Evolutionary conservation across 805 yeast genomes (phyloP).

Genomic region (Zygoascus ofunaensis): DNA sequence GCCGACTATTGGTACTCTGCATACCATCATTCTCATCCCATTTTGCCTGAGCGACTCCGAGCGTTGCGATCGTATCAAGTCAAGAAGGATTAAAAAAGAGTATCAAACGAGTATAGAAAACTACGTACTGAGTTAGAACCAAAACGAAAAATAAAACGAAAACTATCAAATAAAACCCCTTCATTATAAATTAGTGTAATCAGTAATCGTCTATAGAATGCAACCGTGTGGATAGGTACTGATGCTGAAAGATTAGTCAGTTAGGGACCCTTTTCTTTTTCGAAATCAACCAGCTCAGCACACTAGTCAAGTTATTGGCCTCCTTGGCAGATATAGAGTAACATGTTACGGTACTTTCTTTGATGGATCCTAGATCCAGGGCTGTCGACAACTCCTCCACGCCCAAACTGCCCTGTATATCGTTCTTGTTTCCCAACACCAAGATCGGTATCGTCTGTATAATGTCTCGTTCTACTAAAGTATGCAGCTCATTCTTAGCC

Average conservation of each 20-base stretch:
- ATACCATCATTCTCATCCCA: slow-evolving; percentile 87
- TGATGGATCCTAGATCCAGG: slow-evolving; percentile 25
- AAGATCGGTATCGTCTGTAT: slow-evolving; percentile 28
- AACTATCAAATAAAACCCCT: neutral
- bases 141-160: neutral
- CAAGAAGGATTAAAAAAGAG: slow-evolving; percentile 8
- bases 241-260: neutral
- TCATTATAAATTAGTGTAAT: neutral
- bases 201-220: neutral
- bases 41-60: slow-evolving; percentile 74
- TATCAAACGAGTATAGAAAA: no score
- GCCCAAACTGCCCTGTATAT: slow-evolving; percentile 23
- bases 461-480: slow-evolving; percentile 24
- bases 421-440: slow-evolving; percentile 31
- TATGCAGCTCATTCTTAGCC: slow-evolving; percentile 28
- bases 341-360: slow-evolving; percentile 28
- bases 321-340: slow-evolving; percentile 32
- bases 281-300: slow-evolving; percentile 29
- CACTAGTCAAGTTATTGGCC: slow-evolving; percentile 27
- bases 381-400: slow-evolving; percentile 28
- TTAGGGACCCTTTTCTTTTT: slow-evolving; percentile 5
- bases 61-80: slow-evolving; percentile 41
- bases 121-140: no score
- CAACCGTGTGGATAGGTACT: neutral
- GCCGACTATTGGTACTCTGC: slow-evolving; percentile 87